phyloP scores from a whole-genome alignment of 2,329 filamentous ascomycete species.

The Allantophomopsis cytisporea region DNA sequence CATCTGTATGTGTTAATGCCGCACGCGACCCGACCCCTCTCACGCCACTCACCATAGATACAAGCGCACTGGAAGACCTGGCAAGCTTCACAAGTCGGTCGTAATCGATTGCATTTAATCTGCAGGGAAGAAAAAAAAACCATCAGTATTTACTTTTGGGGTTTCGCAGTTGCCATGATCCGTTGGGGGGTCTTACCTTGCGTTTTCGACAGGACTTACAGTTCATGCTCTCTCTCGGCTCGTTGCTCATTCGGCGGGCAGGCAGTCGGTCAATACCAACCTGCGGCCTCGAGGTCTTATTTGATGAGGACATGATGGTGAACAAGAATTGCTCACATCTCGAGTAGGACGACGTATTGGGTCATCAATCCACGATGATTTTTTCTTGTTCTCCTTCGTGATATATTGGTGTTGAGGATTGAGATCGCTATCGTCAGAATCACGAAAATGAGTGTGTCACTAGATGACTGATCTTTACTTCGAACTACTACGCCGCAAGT shows the following conservation, averaged over 20 bases:
- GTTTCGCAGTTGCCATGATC: background rate
- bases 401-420: too few relatives aligned
- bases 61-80: conserved; percentile 82
- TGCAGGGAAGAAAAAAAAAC: conserved; percentile 29
- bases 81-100: conserved; percentile 78
- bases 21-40: conserved; percentile 4
- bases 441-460: too few relatives aligned
- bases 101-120: conserved; percentile 86
- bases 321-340: too few relatives aligned
- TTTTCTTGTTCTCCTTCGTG: too few relatives aligned
- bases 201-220: conserved; percentile 89
- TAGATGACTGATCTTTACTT: too few relatives aligned
- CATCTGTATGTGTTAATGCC: conserved; percentile 38
- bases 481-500: too few relatives aligned
- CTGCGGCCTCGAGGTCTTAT: conserved; percentile 12
- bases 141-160: conserved; percentile 9
- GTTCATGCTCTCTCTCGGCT: conserved; percentile 85
- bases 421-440: too few relatives aligned
- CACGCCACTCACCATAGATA: conserved; percentile 67
- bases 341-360: too few relatives aligned
- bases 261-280: conserved; percentile 20
- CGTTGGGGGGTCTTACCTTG: conserved; percentile 45
- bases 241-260: conserved; percentile 19
- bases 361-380: too few relatives aligned
- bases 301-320: background rate